Evolutionary conservation across 805 yeast species (phyloP), one percentile per base, ranked within the genome.

Genomic region (Geotrichum ghanense): DNA sequence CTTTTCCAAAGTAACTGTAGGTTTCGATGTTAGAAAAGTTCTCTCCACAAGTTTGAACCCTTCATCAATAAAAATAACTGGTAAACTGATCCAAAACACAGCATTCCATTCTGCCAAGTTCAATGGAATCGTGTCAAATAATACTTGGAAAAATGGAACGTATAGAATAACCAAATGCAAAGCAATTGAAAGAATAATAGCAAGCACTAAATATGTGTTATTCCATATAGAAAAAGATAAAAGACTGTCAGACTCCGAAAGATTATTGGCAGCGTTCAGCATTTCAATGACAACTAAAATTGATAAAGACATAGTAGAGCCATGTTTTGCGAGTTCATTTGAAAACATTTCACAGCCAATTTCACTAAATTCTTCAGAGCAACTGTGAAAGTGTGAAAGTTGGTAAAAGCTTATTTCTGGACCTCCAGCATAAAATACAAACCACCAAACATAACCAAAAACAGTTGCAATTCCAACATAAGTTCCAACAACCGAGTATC

Each of bases 391-490:
- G 45, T 61, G 61, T 7, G 68, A 59, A 34, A 67, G 53, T 48
- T 66, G 64, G 35, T 48, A 16, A 49, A 54, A 67, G 3, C 62
- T 41, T 24, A 67, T 63, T 46, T 56, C 60, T n/a, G 72, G 72
- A 3, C 72, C 72, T 16, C 56, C 53, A 5, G 50, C 45, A 45
- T 63, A 61, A 43, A 48, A 54, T 45, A 67, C 45, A 51, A 66
- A 68, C 56, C 64, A 65, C 72, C 71, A 68, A 14, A 62, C 64
- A 46, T 68, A 68, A 5, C 71, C 72, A 46, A 65, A 63, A 19
- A 68, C 72, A 7, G 72, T 67, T 3, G 70, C 71, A 26, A 51
- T 47, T 34, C 72, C 72, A 34, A 68, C 71, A 52, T 68, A 68
- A 0, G 62, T 49, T 6, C 72, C 72, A 17, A 67, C 63, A 37